Base-by-base conservation (phyloP, 2,329 filamentous ascomycete species). In the Alternaria gaisen region DNA sequence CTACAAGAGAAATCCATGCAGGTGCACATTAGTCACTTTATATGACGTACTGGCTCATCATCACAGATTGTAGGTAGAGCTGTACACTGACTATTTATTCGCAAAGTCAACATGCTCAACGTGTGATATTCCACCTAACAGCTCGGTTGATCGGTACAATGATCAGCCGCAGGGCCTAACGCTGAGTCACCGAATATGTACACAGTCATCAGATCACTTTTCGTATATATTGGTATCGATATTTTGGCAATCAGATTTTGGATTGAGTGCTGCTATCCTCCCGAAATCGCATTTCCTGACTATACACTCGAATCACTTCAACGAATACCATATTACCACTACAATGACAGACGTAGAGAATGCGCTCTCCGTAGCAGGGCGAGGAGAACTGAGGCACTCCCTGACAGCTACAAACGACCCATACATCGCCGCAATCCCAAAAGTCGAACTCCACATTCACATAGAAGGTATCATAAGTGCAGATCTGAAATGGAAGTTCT, bases 381-480 rank as follows among this genome's bases (percentile, higher is more conserved):
- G 60, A 52, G 60, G 43, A 53, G 51, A 46, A 6, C 54, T 62
- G 1, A 42, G 60, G 1, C 60, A 32, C 34, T 38, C 51, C 11
- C 28, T 54, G 24, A 52, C 58, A 48, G 28, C 58, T 26, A 61
- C 58, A 18, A 47, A 40, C n/a, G 55, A 64, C 26, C 22, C 51
- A 14, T 53, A 42, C 36, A 53, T 53, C 4, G 7, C 5, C 5
- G 12, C 50, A 0, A 53, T 53, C 6, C 81, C 82, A 6, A 83
- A 83, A 55, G 77, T 82, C 24, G 82, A 83, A 63, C 79, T 83
- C 7, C 82, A 83, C 63, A 58, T 83, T 22, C 81, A 83, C 67
- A 81, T 83, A 51, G 82, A 83, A 72, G 82, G 82, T 7, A 82
- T 79, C 2, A 68, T 83, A n/a, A 77, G 73, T 1, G 79, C 81